Evolutionary conservation across 2,329 filamentous ascomycete genomes (phyloP).

Genomic region (Trichophyton rubrum): DNA sequence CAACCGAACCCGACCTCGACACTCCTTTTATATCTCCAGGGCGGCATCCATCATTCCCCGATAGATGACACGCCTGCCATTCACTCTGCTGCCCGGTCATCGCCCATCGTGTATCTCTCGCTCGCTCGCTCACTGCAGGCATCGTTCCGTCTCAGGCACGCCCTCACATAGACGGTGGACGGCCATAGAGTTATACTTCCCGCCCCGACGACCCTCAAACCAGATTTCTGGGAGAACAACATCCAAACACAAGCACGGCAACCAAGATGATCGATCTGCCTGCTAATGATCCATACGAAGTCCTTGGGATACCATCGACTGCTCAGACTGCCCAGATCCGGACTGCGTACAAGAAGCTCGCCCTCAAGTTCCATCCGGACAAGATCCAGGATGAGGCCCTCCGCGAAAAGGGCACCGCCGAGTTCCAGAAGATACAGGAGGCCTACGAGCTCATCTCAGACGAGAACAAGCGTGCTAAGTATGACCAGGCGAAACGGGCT

Average conservation of each 20-base stretch:
- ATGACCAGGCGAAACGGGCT: conserved; percentile 53
- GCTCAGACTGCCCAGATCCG: conserved; percentile 62
- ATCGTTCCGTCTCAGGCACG: no score
- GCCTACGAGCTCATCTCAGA: conserved; percentile 86
- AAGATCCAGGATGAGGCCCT: conserved; percentile 68
- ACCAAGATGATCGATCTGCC: neutral
- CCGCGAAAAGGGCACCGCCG: conserved; percentile 66
- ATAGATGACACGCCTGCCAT: no score
- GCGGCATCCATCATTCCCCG: no score
- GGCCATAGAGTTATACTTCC: conserved; percentile 2
- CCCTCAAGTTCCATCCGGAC: conserved; percentile 81
- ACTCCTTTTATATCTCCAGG: no score
- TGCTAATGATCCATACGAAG: conserved; percentile 58
- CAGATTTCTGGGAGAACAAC: neutral
- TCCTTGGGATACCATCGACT: conserved; percentile 60
- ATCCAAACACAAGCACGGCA: neutral
- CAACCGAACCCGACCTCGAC: no score
- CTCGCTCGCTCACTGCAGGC: no score
- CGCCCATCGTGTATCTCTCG: no score
- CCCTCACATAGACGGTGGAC: neutral
- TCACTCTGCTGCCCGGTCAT: no score
- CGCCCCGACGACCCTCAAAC: neutral
- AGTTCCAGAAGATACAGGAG: conserved; percentile 85
- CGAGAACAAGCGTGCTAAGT: conserved; percentile 56
- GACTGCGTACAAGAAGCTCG: conserved; percentile 69